These are phyloP conservation scores for Stagonosporopsis vannaccii DNA, from an alignment of 2,329 filamentous ascomycete genomes.

Conservation along the genomic window DNA sequence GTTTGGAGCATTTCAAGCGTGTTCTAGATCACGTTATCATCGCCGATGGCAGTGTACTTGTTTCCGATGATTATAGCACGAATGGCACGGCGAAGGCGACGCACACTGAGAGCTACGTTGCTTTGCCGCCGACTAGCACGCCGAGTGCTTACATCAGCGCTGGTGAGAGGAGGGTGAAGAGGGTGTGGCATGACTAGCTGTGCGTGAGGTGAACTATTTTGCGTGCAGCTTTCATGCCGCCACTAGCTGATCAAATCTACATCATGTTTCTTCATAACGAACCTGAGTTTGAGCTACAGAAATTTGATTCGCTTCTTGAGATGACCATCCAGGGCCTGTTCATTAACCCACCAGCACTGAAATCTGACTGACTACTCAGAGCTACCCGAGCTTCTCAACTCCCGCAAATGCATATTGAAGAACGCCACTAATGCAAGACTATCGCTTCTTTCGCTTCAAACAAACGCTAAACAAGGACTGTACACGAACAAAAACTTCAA, in stretches of 20 bases:
- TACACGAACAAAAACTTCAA: not conserved
- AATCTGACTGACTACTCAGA: conserved; percentile 2
- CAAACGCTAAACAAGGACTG: conserved; percentile 7
- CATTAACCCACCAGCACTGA: not conserved
- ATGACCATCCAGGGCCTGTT: conserved; percentile 1
- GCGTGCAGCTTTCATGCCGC: not conserved
- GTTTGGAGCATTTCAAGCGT: conserved; percentile 41
- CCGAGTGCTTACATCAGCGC: conserved; percentile 19
- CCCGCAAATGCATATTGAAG: conserved; percentile 15
- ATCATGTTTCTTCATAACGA: not conserved
- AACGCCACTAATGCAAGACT: conserved; percentile 19
- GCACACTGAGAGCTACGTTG: conserved; percentile 42
- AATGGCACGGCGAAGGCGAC: conserved; percentile 43
- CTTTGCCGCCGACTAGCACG: conserved; percentile 37
- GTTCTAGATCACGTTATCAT: conserved; percentile 37
- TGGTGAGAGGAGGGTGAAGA: conserved; percentile 11
- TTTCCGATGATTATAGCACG: conserved; percentile 39
- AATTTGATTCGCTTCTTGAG: not conserved
- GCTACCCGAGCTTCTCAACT: conserved; percentile 15
- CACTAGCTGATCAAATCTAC: not conserved
- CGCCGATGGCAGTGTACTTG: conserved; percentile 38
- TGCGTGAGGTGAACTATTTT: too few species aligned
- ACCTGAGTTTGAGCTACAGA: not conserved
- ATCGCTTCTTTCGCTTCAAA: conserved; percentile 15
- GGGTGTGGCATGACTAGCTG: not conserved